Evolutionary conservation across 208 protist genomes (phyloP), one percentile per base, ranked within the genome.

Genomic region (Porcisia deanei): DNA sequence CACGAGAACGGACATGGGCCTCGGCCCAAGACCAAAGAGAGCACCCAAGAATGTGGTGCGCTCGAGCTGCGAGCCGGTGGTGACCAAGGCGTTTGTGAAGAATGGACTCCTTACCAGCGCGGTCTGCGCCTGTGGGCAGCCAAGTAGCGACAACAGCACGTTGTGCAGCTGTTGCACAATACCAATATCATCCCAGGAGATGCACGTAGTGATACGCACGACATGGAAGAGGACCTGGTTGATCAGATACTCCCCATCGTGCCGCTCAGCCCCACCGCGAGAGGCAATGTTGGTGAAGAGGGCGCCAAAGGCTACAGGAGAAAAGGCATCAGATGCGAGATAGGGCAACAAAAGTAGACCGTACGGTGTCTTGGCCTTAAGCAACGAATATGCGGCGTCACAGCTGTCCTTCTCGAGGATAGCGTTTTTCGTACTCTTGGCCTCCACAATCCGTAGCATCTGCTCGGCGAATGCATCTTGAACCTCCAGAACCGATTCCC

Each of bases 341-440:
- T 97, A 97, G 34, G 93, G 93, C 68, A 97, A 78, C 54, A 97
- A 76, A 30, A 84, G 60, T 25, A 88, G 58, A 20, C 91, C 90
- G 69, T 87, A 80, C 1, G 88, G 85, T 12, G 61, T 55, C 54
- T 77, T 73, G 7, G n/a, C 54, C 77, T 72, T 84, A n/a, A 93
- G 73, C 64, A 84, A 60, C 58, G 79, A 73, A 58, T 85, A 92
- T 41, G 85, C 88, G 0, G 76, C 83, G 55, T 84, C 73, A 64
- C 79, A 86, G 66, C 78, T 79, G 60, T 83, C 79, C 70, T 87
- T 87, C 55, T 83, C 73, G 39, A 73, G 69, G 14, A 86, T 85
- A 2, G 75, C 59, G 67, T 91, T 83, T 53, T 87, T 84, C n/a
- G 75, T 76, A 14, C 57, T 55, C 58, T 83, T 69, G n/a, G 85